Base-by-base conservation (phyloP, 2,329 filamentous ascomycete species). In the Emergomyces africanus region DNA sequence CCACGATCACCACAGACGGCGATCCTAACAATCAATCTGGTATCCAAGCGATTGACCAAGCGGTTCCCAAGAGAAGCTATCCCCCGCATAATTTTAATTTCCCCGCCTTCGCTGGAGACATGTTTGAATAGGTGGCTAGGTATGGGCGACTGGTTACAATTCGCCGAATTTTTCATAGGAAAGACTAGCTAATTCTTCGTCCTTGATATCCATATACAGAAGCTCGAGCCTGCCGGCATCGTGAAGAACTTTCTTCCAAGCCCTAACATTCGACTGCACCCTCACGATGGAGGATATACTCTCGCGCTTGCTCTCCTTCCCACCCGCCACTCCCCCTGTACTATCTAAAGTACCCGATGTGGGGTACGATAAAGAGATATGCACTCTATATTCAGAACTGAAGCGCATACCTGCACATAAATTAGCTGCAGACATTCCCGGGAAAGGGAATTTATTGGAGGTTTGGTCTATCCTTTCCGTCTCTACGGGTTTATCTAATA, bases 321-420 rank as follows among this genome's bases (percentile, higher is more conserved):
- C 30, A 20, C 50, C 50, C 3, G 18, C 18, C 3, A 14, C 25
- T 51, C 28, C 50, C 10, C 48, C 28, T 5, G 37, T 6, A n/a
- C 1, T 28, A 33, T 20, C 25, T 33, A 18, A 35, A 53, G 20
- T 23, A 53, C n/a, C 50, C 30, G n/a, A 53, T 20, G 50, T 35
- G n/a, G 42, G 49, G 30, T 57, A 57, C n/a, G 55, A 57, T 25
- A 37, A 57, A 48, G 20, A 33, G 55, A 42, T 57, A 46, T 18
- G 30, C 23, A 18, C n/a, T 23, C 15, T 49, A 37, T 25, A 30
- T 37, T 20, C n/a, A 5, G 55, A 57, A 2, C 41, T 57, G 42
- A 46, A 49, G n/a, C 42, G 42, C 3, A 37, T 46, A 46, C 41
- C 55, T 48, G n/a, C 55, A 9, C 39, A 37, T 30, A 57, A 57